phyloP scores from a whole-genome alignment of 1,139 yeast genomes.

The Komagataea norvegica region DNA sequence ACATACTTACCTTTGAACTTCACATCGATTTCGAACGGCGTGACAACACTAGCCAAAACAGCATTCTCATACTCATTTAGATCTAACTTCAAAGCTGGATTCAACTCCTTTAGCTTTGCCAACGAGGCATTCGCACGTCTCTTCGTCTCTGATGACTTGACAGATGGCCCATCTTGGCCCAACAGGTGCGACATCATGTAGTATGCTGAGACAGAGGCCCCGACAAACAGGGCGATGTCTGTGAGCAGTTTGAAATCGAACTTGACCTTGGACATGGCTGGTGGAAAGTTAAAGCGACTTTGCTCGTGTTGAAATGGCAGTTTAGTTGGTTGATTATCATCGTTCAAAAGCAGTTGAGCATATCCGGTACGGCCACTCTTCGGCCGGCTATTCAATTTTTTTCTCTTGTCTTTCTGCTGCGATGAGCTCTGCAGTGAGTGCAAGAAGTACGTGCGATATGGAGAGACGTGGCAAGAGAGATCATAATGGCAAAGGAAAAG shows the following conservation, averaged over 20 bases:
- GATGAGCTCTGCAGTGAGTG: slow-evolving; percentile 12
- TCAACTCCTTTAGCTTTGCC: slow-evolving; percentile 49
- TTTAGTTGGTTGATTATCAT: too few relatives aligned
- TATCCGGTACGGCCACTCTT: too few relatives aligned
- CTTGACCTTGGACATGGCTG: slow-evolving; percentile 22
- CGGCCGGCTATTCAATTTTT: too few relatives aligned
- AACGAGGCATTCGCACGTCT: slow-evolving; percentile 63
- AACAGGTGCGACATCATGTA: slow-evolving; percentile 59
- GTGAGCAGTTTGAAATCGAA: slow-evolving; percentile 32
- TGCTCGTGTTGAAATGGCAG: too few relatives aligned
- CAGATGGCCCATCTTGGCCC: slow-evolving; percentile 49
- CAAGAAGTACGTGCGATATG: neutral
- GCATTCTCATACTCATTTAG: slow-evolving; percentile 75
- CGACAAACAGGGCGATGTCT: slow-evolving; percentile 69
- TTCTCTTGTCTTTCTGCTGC: slow-evolving; percentile 8
- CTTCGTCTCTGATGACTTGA: slow-evolving; percentile 60
- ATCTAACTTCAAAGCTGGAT: slow-evolving; percentile 55
- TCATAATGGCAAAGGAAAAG: slow-evolving; percentile 5
- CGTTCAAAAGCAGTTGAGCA: too few relatives aligned
- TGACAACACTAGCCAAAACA: slow-evolving; percentile 70
- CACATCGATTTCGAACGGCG: slow-evolving; percentile 77
- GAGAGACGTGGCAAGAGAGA: slow-evolving; percentile 1
- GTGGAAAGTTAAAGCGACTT: neutral
- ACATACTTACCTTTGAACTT: slow-evolving; percentile 49
- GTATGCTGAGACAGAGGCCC: slow-evolving; percentile 80